Percentiles rank a stretch among this genome's conserved stretches.
Conservation (phyloP, 805 yeast genomes). For the Lipomyces mesembrius region DNA sequence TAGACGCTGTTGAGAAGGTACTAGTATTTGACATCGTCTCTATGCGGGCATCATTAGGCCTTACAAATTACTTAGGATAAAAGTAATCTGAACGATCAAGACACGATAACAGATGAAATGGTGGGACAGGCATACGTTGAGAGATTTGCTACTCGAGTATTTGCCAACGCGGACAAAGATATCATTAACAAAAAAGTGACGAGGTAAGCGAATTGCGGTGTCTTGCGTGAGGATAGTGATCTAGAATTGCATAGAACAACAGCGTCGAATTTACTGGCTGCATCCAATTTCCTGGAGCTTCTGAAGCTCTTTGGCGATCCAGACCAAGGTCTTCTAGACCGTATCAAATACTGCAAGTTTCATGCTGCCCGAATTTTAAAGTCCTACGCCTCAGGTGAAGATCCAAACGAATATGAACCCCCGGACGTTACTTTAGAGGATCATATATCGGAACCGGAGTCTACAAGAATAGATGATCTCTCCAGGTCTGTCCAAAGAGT, state of each 20-base stretch:
- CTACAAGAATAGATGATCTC: background rate
- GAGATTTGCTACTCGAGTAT: slow-evolving; percentile 62
- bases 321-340: slow-evolving; percentile 42
- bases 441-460: background rate
- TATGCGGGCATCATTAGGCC: background rate
- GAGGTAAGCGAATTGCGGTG: slow-evolving; percentile 37
- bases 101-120: slow-evolving; percentile 62
- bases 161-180: slow-evolving; percentile 58
- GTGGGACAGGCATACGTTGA: slow-evolving; percentile 61
- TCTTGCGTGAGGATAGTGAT: background rate
- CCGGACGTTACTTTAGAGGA: slow-evolving; percentile 40
- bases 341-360: slow-evolving; percentile 64
- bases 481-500: background rate
- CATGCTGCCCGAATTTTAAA: slow-evolving; percentile 63
- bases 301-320: slow-evolving; percentile 49
- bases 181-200: slow-evolving; percentile 52
- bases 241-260: slow-evolving; percentile 45
- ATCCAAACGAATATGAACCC: slow-evolving; percentile 61
- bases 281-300: slow-evolving; percentile 58
- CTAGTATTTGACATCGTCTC: background rate
- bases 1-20: slow-evolving; percentile 71
- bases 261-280: slow-evolving; percentile 58
- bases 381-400: slow-evolving; percentile 54
- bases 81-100: slow-evolving; percentile 44
- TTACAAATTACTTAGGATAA: slow-evolving; percentile 26